Evolutionary conservation across 2,329 filamentous ascomycete genomes (phyloP).

Genomic region (Pseudocercospora fuligena): DNA sequence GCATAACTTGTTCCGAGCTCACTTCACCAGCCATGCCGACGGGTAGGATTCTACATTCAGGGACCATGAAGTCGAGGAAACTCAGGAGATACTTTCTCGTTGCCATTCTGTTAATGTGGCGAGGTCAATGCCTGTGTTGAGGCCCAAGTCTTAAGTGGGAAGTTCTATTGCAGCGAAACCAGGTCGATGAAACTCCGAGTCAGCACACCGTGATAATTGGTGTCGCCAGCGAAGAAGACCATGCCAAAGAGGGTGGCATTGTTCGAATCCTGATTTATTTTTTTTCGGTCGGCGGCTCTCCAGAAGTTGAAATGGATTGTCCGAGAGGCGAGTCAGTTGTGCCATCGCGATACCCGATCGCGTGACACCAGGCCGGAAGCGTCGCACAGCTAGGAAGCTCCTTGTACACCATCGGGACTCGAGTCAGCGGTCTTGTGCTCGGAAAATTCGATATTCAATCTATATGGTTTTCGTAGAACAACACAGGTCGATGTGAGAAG

Average conservation of each 20-base stretch:
- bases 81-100: conserved; percentile 3
- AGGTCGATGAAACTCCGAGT: conserved; percentile 13
- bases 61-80: conserved; percentile 5
- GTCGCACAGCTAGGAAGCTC: conserved; percentile 20
- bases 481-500: conserved; percentile 9
- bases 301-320: conserved; percentile 16
- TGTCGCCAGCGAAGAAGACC: background rate
- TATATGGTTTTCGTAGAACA: background rate
- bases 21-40: conserved; percentile 14
- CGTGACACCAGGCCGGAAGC: conserved; percentile 23
- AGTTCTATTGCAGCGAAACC: conserved; percentile 18
- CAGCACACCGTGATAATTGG: conserved; percentile 21
- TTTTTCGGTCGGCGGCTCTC: conserved; percentile 15
- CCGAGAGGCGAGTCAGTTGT: conserved; percentile 21
- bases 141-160: conserved; percentile 2
- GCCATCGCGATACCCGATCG: conserved; percentile 17
- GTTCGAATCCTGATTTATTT: conserved; percentile 6
- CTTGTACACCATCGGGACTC: conserved; percentile 19
- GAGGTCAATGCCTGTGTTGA: conserved; percentile 4
- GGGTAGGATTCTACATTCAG: conserved; percentile 15
- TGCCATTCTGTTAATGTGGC: background rate
- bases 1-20: background rate
- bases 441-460: background rate
- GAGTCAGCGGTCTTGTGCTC: conserved; percentile 14
- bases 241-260: conserved; percentile 2